Conservation (phyloP, 139 green algal species). For the Chlorella sp. region DNA sequence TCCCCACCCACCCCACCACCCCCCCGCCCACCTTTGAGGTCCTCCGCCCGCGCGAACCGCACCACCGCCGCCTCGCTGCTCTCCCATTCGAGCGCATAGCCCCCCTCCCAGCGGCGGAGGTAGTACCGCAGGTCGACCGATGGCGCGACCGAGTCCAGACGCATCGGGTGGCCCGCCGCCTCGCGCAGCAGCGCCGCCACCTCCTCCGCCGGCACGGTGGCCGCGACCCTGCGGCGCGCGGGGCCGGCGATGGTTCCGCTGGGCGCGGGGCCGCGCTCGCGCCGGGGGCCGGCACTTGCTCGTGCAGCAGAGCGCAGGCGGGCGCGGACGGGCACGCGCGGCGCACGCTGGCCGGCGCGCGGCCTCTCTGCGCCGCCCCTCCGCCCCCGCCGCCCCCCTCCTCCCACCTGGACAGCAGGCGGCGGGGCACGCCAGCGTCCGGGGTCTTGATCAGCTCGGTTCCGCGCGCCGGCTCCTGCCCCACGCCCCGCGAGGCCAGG, state of each 20-base stretch:
- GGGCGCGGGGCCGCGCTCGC: too few species aligned
- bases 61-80: slow-evolving; percentile 5
- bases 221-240: slow-evolving; percentile 19
- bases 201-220: slow-evolving; percentile 31
- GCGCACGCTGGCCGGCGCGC: too few species aligned
- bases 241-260: too few species aligned
- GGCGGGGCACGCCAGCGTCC: slow-evolving; percentile 28
- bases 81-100: slow-evolving; percentile 23
- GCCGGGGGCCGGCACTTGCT: too few species aligned
- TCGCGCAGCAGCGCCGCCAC: slow-evolving; percentile 32
- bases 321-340: too few species aligned
- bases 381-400: too few species aligned
- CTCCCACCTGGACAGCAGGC: slow-evolving; percentile 41
- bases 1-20: too few species aligned
- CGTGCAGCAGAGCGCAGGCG: too few species aligned
- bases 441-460: slow-evolving; percentile 61
- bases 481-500: slow-evolving; percentile 45
- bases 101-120: slow-evolving; percentile 49
- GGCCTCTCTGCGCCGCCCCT: too few species aligned
- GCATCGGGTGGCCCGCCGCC: slow-evolving; percentile 27
- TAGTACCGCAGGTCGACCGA: slow-evolving; percentile 46
- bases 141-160: slow-evolving; percentile 46
- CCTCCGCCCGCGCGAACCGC: slow-evolving; percentile 31
- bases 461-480: slow-evolving; percentile 47
- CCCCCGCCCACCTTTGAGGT: slow-evolving; percentile 5